phyloP scores from a whole-genome alignment of 495 filamentous ascomycete species.

The Aspergillus biplanus region DNA sequence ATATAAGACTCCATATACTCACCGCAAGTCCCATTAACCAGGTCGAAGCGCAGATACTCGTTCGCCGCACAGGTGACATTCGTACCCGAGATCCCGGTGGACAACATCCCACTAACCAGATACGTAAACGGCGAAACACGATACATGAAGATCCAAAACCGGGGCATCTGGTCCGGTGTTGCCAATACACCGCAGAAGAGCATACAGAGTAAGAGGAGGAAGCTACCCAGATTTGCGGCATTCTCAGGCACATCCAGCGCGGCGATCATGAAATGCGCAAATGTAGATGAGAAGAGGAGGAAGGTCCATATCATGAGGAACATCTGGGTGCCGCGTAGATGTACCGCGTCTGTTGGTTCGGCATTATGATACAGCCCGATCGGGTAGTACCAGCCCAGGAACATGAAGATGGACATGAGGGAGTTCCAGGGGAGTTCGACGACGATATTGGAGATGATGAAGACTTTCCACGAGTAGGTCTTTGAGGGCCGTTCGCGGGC shows the following conservation, averaged over 20 bases:
- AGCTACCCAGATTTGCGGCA: constrained; percentile 42
- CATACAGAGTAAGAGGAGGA: constrained; percentile 53
- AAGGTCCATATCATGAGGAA: constrained; percentile 41
- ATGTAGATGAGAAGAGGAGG: constrained; percentile 47
- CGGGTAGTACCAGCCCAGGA: constrained; percentile 59
- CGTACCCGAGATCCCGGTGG: constrained; percentile 55
- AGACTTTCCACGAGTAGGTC: constrained; percentile 58
- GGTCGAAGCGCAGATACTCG: constrained; percentile 56
- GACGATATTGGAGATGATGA: constrained; percentile 68
- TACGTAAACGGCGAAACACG: constrained; percentile 54
- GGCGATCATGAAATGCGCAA: constrained; percentile 52
- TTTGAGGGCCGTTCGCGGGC: constrained; percentile 50
- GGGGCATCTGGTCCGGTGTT: constrained; percentile 34
- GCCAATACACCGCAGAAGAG: constrained; percentile 49
- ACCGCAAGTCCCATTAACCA: constrained; percentile 53
- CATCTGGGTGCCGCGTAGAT: constrained; percentile 51
- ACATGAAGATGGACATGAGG: constrained; percentile 57
- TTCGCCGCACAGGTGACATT: constrained; percentile 52
- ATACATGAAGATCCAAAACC: constrained; percentile 74
- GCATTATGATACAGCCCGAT: constrained; percentile 56
- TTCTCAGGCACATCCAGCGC: constrained; percentile 41
- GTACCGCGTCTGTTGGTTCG: constrained; percentile 36
- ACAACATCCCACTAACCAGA: constrained; percentile 50
- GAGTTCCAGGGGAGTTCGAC: constrained; percentile 62
- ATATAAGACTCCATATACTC: constrained; percentile 59